Percentiles rank a stretch among this genome's conserved stretches.
Evolutionary conservation across 257 asterid species (phyloP).

Genomic region (Scutellaria barbata): DNA sequence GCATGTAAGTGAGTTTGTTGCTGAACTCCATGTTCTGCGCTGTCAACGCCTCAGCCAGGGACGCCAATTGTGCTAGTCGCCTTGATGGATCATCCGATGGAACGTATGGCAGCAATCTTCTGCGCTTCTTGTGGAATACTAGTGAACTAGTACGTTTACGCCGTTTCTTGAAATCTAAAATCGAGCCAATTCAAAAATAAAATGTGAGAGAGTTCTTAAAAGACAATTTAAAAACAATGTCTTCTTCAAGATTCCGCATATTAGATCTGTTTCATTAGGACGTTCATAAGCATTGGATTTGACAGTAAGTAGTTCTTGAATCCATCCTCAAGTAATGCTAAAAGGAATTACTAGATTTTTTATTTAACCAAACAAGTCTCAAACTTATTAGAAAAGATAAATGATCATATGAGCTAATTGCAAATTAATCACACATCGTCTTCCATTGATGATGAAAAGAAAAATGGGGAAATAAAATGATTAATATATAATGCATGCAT

Average conservation of each 20-base stretch:
- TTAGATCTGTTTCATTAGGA: not conserved
- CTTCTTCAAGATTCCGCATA: slow-evolving; percentile 11
- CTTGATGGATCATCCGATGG: slow-evolving; percentile 59
- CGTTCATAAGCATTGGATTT: not conserved
- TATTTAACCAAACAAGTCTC: not conserved
- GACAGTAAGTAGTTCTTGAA: slow-evolving; percentile 1
- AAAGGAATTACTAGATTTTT: too few relatives aligned
- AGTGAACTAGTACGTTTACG: slow-evolving; percentile 60
- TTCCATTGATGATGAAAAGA: not conserved
- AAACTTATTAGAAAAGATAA: not conserved
- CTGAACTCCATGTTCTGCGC: slow-evolving; percentile 67
- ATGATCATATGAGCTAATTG: slow-evolving; percentile 18
- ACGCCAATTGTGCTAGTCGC: slow-evolving; percentile 66
- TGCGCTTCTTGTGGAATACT: slow-evolving; percentile 70
- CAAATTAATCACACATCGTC: not conserved
- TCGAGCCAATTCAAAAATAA: slow-evolving; percentile 12
- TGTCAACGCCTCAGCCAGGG: slow-evolving; percentile 78
- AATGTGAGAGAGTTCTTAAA: not conserved
- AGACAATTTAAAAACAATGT: not conserved
- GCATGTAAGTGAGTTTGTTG: slow-evolving; percentile 71
- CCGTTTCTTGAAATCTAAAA: slow-evolving; percentile 64
- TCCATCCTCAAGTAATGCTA: not conserved
- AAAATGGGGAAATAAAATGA: not conserved
- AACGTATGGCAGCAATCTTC: slow-evolving; percentile 67
- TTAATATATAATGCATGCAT: not conserved